Evolutionary conservation across 2,329 filamentous ascomycete genomes (phyloP).

Genomic region (Fusarium equiseti): DNA sequence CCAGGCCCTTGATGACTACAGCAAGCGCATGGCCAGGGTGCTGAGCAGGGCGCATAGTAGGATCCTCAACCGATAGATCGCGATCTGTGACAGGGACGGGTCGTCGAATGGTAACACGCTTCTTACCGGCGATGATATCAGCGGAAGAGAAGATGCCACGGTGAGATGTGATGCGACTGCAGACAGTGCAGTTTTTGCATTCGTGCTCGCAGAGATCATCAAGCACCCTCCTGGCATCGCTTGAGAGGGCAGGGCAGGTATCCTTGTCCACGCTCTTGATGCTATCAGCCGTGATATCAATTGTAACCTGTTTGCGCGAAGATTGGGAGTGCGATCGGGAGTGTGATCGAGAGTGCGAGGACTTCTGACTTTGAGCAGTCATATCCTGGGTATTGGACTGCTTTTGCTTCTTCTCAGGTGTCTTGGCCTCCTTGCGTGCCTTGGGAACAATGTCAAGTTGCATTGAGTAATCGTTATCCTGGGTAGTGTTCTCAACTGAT

Average conservation of each 20-base stretch:
- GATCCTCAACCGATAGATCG: conserved; percentile 63
- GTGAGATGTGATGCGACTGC: conserved; percentile 64
- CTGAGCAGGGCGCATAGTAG: conserved; percentile 74
- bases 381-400: conserved; percentile 35
- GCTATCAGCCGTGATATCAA: conserved; percentile 42
- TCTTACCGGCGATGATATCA: conserved; percentile 61
- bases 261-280: conserved; percentile 47
- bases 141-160: conserved; percentile 54
- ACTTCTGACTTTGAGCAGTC: conserved; percentile 45
- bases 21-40: conserved; percentile 79
- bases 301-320: conserved; percentile 45
- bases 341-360: conserved; percentile 44
- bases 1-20: conserved; percentile 83
- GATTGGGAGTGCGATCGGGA: conserved; percentile 46
- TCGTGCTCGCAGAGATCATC: conserved; percentile 67
- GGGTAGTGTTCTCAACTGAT: conserved; percentile 52
- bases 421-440: conserved; percentile 39
- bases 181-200: conserved; percentile 69
- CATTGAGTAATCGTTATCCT: conserved; percentile 53
- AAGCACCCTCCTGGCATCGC: conserved; percentile 64
- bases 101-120: conserved; percentile 71
- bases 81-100: conserved; percentile 75
- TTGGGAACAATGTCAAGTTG: conserved; percentile 50
- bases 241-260: conserved; percentile 62
- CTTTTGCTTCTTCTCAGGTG: conserved; percentile 38